Base-by-base conservation (phyloP, 108 stramenopile genomes). In the Licmophora abbreviata region DNA sequence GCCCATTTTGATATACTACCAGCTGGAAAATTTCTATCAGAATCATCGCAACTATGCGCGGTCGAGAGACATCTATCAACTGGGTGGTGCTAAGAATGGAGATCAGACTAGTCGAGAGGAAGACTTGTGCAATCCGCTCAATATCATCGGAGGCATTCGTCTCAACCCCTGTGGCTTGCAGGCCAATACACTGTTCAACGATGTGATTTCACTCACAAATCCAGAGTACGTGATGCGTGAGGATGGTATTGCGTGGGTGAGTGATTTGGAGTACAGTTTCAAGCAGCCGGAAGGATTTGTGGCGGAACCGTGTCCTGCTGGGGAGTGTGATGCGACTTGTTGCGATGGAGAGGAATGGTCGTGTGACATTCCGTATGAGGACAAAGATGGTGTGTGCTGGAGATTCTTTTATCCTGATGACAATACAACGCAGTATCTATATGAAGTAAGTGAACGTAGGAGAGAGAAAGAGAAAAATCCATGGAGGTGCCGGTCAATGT, bases 101-200 rank as follows among this genome's bases (percentile, higher is more conserved):
- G 42, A n/a, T 15, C 69, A 72, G 44, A 43, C 50, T 36, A 4
- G 32, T 0, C 24, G 66, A 2, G 21, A 38, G 18, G 66, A 54
- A 4, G 34, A 54, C 20, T 18, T 43, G 0, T 92, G 89, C 48
- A 43, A 69, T 6, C 85, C 85, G 4, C 67, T 92, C 22, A 69
- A 76, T 29, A 51, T 29, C 28, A 57, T 92, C 24, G 76, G 79
- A 8, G 36, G 74, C 34, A 70, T 74, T 25, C 59, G 46, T 7
- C 69, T 98, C 41, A 95, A 96, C 63, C 99, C 99, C 1, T 99
- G 99, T 61, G 99, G 99, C 35, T 72, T 98, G 29, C 92, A 97
- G 48, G 97, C 99, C 43, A 98, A 98, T 63, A 93, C 95, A 1
- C 68, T 96, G 17, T 99, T 99, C 83, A 98, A 98, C 59, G 97